A percentile compares a stretch with the other conserved stretches of the same genome.
Evolutionary conservation across 306 rosid genomes (phyloP).

Genomic region (Boehmeria nivea): DNA sequence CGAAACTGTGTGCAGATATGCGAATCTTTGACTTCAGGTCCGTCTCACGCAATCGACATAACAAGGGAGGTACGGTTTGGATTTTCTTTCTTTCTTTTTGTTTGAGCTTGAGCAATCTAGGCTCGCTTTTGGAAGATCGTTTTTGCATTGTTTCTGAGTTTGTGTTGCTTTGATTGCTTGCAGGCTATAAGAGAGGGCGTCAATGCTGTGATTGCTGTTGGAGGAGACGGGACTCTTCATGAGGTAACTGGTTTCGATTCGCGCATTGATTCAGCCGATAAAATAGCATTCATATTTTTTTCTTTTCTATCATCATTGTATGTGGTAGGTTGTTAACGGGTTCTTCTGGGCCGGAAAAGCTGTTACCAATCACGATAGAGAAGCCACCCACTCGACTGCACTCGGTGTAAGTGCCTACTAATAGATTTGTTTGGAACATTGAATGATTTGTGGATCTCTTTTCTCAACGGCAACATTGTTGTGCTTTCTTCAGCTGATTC

Average conservation of each 20-base stretch:
- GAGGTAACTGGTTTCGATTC: conserved; percentile 48
- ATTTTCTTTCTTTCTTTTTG: neutral
- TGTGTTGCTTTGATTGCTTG: conserved; percentile 18
- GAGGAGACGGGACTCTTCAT: conserved; percentile 98
- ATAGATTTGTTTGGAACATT: neutral
- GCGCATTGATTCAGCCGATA: too few relatives aligned
- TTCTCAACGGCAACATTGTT: too few relatives aligned
- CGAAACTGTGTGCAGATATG: conserved; percentile 51
- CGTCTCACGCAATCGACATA: conserved; percentile 90
- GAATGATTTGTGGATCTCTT: conserved; percentile 14
- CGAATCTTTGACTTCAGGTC: conserved; percentile 85
- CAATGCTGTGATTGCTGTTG: conserved; percentile 86
- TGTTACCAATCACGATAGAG: conserved; percentile 52
- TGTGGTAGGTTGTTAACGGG: conserved; percentile 86
- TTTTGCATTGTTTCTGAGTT: conserved; percentile 2
- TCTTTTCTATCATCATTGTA: neutral
- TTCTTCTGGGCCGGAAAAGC: conserved; percentile 95
- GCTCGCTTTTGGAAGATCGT: neutral
- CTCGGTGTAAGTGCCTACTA: conserved; percentile 70
- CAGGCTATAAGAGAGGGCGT: conserved; percentile 93
- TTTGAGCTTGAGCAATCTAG: conserved; percentile 17
- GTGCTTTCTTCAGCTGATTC: conserved; percentile 70
- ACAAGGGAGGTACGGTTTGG: conserved; percentile 75
- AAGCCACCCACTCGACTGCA: conserved; percentile 64
- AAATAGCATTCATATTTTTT: too few relatives aligned